phyloP scores from a whole-genome alignment of 768 basidiomycete species.

The Phaeotremella skinneri region DNA sequence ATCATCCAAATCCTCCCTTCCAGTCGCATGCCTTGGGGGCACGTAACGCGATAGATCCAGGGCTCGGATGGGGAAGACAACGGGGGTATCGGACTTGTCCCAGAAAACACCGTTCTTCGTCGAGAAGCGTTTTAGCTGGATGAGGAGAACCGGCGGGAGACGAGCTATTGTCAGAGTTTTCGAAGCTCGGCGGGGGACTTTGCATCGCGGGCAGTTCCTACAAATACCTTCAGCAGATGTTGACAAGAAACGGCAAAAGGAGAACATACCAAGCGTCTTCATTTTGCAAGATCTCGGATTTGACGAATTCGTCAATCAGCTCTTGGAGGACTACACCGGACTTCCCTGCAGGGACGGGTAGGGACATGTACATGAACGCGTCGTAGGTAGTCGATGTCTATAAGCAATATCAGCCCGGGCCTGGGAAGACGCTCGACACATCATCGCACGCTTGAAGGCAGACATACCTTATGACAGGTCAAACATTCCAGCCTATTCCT shows the following conservation, averaged over 20 bases:
- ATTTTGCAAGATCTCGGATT: slow-evolving; percentile 83
- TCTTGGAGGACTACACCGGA: slow-evolving; percentile 65
- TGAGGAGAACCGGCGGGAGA: slow-evolving; percentile 76
- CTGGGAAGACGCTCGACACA: slow-evolving; percentile 22
- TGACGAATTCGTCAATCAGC: slow-evolving; percentile 87
- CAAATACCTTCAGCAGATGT: slow-evolving; percentile 5
- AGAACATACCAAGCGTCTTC: slow-evolving; percentile 81
- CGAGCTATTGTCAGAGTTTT: slow-evolving; percentile 88
- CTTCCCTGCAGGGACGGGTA: slow-evolving; percentile 72
- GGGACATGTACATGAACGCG: slow-evolving; percentile 87
- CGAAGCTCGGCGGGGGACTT: slow-evolving; percentile 75
- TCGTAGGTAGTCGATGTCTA: slow-evolving; percentile 98
- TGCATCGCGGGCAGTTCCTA: slow-evolving; percentile 95
- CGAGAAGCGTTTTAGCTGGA: slow-evolving; percentile 44
- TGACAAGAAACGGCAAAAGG: not conserved
- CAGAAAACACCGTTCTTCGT: slow-evolving; percentile 61
- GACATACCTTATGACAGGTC: slow-evolving; percentile 77
- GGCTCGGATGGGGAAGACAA: slow-evolving; percentile 74
- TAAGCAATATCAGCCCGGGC: slow-evolving; percentile 15
- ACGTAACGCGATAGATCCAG: slow-evolving; percentile 75
- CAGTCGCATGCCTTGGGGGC: slow-evolving; percentile 72
- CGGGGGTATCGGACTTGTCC: slow-evolving; percentile 92
- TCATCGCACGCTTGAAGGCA: not conserved
- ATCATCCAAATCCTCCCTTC: slow-evolving; percentile 61
- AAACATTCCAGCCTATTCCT: slow-evolving; percentile 82